Evolutionary conservation across 2,329 filamentous ascomycete genomes (phyloP).

Genomic region (Pyrenophora graminea): DNA sequence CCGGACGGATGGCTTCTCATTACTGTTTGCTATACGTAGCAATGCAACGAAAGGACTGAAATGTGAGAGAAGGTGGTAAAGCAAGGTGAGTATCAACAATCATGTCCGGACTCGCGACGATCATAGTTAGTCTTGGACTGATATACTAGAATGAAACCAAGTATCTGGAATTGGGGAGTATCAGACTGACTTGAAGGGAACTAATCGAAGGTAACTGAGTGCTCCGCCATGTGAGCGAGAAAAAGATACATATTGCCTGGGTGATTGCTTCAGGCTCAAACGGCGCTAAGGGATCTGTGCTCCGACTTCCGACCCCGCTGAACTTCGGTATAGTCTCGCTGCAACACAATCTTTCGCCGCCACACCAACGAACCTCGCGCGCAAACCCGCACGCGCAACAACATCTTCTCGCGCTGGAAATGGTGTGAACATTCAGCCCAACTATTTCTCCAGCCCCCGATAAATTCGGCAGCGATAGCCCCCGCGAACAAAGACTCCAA

Average conservation of each 20-base stretch:
- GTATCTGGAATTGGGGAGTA: too few species aligned
- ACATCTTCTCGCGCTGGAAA: conserved; percentile 18
- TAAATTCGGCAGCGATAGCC: conserved; percentile 5
- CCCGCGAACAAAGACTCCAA: conserved; percentile 5
- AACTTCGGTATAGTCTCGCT: conserved; percentile 1
- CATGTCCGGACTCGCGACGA: too few species aligned
- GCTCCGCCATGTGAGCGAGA: not conserved
- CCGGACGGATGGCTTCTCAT: not conserved
- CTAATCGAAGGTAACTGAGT: too few species aligned
- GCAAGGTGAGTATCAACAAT: not conserved
- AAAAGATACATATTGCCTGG: not conserved
- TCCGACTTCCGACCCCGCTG: conserved; percentile 17
- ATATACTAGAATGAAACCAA: too few species aligned
- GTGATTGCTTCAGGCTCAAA: not conserved
- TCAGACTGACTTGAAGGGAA: too few species aligned
- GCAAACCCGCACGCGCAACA: conserved; percentile 25
- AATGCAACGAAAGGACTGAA: too few species aligned
- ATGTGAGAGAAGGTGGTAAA: not conserved
- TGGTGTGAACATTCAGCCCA: conserved; percentile 29
- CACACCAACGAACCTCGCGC: conserved; percentile 22
- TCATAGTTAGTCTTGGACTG: too few species aligned
- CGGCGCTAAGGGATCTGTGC: conserved; percentile 5
- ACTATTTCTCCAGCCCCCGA: not conserved
- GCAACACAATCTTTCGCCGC: conserved; percentile 22
- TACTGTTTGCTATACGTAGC: not conserved